These are phyloP conservation scores for Tetraselmis chui DNA, from an alignment of 139 green algal genomes.

Conservation along the genomic window DNA sequence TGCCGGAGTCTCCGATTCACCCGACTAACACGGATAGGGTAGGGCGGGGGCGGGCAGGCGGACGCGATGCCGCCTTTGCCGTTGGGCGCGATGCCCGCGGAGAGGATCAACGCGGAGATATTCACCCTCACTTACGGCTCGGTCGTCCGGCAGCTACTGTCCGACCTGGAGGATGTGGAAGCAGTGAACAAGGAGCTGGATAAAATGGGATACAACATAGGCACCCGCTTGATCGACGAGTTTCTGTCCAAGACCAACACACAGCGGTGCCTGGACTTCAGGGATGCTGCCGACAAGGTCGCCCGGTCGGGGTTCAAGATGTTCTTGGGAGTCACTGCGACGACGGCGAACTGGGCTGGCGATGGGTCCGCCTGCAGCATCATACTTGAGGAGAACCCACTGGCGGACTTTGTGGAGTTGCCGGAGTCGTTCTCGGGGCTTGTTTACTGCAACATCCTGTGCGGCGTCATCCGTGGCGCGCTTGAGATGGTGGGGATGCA, in stretches of 20 bases:
- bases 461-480: slow-evolving; percentile 81
- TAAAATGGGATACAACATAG: slow-evolving; percentile 94
- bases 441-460: slow-evolving; percentile 85
- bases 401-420: slow-evolving; percentile 96
- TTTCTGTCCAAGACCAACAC: slow-evolving; percentile 84
- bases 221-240: slow-evolving; percentile 88
- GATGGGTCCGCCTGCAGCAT: slow-evolving; percentile 81
- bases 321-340: slow-evolving; percentile 80
- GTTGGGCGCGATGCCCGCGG: background rate
- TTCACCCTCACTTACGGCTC: slow-evolving; percentile 95
- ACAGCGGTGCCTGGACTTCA: slow-evolving; percentile 65
- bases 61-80: background rate
- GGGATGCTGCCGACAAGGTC: slow-evolving; percentile 70
- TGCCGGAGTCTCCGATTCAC: no score
- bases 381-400: slow-evolving; percentile 83
- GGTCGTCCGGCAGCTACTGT: slow-evolving; percentile 91
- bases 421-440: slow-evolving; percentile 73
- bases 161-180: slow-evolving; percentile 87
- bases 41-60: no score
- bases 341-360: slow-evolving; percentile 73
- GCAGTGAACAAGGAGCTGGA: slow-evolving; percentile 96
- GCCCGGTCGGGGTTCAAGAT: slow-evolving; percentile 72
- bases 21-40: no score
- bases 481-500: slow-evolving; percentile 69
- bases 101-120: slow-evolving; percentile 74